These are phyloP conservation scores for Backusella psychrophila DNA, from an alignment of 192 early-diverging fungal genomes.

Conservation along the genomic window DNA sequence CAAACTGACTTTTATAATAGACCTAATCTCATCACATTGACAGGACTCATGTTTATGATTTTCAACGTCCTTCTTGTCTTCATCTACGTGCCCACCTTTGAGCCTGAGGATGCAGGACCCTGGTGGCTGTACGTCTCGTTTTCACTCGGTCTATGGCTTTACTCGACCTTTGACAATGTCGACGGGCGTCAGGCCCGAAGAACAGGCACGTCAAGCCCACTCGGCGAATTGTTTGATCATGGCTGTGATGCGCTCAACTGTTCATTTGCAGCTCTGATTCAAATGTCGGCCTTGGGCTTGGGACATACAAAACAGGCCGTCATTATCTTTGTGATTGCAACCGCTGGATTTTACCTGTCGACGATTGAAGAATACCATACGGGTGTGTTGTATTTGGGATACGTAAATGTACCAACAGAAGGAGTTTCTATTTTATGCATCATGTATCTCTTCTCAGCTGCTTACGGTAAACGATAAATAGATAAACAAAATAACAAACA, in stretches of 20 bases:
- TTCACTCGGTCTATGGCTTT: constrained; percentile 78
- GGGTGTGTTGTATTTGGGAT: constrained; percentile 76
- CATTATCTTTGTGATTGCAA: constrained; percentile 28
- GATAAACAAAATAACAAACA: background rate
- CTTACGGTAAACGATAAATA: constrained; percentile 47
- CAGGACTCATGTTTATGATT: constrained; percentile 80
- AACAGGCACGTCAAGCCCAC: constrained; percentile 79
- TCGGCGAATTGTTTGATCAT: constrained; percentile 96
- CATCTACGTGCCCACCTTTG: constrained; percentile 71
- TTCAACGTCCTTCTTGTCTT: constrained; percentile 67
- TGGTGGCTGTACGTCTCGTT: constrained; percentile 80
- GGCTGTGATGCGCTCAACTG: constrained; percentile 49
- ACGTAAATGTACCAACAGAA: constrained; percentile 84
- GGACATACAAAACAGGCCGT: constrained; percentile 18
- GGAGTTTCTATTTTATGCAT: constrained; percentile 69
- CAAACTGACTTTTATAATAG: constrained; percentile 15
- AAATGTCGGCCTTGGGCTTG: constrained; percentile 13
- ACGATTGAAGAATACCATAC: constrained; percentile 96
- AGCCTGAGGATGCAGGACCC: constrained; percentile 51
- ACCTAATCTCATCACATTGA: constrained; percentile 88
- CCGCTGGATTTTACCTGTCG: constrained; percentile 71
- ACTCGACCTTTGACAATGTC: constrained; percentile 87
- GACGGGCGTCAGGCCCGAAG: constrained; percentile 94
- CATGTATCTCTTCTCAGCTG: constrained; percentile 59
- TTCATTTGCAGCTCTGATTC: constrained; percentile 29